phyloP scores from a whole-genome alignment of 2,329 filamentous ascomycete species.

The Cercospora berteroae region DNA sequence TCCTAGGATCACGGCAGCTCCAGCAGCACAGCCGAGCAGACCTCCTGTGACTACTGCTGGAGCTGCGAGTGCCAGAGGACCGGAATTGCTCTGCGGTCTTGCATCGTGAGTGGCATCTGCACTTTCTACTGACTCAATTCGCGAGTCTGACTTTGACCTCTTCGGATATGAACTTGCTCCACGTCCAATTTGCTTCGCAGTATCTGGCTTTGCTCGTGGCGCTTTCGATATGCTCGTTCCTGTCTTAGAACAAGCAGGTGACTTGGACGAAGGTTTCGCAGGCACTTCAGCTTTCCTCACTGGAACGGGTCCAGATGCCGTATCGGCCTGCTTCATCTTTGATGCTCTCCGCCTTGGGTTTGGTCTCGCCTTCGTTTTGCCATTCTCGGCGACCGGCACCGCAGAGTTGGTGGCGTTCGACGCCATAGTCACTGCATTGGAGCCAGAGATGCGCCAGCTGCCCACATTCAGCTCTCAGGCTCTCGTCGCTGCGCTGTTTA shows the following conservation, averaged over 20 bases:
- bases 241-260: neutral
- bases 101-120: neutral
- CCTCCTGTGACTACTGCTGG: slow-evolving; percentile 32
- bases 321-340: neutral
- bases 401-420: neutral
- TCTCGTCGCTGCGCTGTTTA: neutral
- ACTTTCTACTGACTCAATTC: neutral
- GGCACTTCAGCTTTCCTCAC: neutral
- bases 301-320: neutral
- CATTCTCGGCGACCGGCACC: neutral
- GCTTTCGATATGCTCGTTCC: neutral
- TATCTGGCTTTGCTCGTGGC: neutral
- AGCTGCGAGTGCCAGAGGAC: slow-evolving; percentile 22
- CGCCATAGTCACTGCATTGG: neutral
- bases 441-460: neutral
- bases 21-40: slow-evolving; percentile 32
- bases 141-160: neutral
- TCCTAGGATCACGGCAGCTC: slow-evolving; percentile 30
- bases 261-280: neutral
- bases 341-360: slow-evolving; percentile 1
- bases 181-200: neutral
- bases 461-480: neutral
- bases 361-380: neutral
- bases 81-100: neutral
- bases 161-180: neutral